Evolutionary conservation across 2,329 filamentous ascomycete genomes (phyloP).

Genomic region (Epichloe gansuensis): DNA sequence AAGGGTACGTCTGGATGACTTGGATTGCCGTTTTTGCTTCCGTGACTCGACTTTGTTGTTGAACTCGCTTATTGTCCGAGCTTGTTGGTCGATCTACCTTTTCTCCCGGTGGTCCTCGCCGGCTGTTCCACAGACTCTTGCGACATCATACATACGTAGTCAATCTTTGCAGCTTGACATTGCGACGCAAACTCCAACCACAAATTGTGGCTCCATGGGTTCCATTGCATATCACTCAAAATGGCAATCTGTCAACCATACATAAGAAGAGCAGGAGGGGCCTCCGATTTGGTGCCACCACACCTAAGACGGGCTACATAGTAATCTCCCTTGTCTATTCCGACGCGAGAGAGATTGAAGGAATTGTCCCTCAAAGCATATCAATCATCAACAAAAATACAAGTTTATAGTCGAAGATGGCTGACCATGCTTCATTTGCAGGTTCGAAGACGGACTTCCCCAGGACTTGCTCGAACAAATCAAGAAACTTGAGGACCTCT

Average conservation of each 20-base stretch:
- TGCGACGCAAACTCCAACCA: neutral
- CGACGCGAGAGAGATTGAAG: neutral
- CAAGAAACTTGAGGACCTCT: slow-evolving; percentile 68
- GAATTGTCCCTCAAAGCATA: neutral
- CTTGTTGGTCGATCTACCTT: neutral
- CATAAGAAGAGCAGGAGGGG: neutral
- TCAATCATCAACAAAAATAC: neutral
- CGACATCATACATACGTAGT: slow-evolving; percentile 1
- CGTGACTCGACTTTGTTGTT: neutral
- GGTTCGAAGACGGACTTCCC: slow-evolving; percentile 88
- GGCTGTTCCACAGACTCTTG: neutral
- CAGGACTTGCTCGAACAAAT: slow-evolving; percentile 73
- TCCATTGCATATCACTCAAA: neutral
- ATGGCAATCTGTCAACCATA: neutral
- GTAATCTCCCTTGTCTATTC: neutral
- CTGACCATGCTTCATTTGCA: slow-evolving; percentile 24
- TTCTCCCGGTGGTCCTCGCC: neutral
- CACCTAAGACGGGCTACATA: neutral
- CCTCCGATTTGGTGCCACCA: neutral
- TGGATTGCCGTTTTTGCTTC: neutral
- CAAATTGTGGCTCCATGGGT: neutral
- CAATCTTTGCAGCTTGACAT: neutral
- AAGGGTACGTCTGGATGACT: slow-evolving; percentile 50
- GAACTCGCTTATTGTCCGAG: neutral
- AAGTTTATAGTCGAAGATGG: neutral